Conservation (phyloP, 176 grass and related monocot genomes). For the Triticum aestivum region IWGSC_CS_RefSeq_v2.1 NC_057814.1:130141293-130141792, state of each 20-base stretch:
- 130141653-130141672: neutral
- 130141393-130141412: neutral
- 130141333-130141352: neutral
- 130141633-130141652: constrained; percentile 34
- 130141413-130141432: constrained; percentile 37
- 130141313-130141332: neutral
- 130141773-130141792: constrained; percentile 20
- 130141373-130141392: neutral
- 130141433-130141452: constrained; percentile 14
- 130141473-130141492: constrained; percentile 38
- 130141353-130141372: constrained; percentile 28
- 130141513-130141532: constrained; percentile 52
- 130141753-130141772: constrained; percentile 26
- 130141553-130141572: constrained; percentile 32
- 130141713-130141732: constrained; percentile 26
- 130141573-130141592: constrained; percentile 55
- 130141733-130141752: neutral
- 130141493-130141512: constrained; percentile 19
- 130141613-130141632: neutral
- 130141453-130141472: neutral
- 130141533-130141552: constrained; percentile 36
- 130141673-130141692: constrained; percentile 45
- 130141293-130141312: neutral
- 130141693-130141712: constrained; percentile 22
- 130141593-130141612: constrained; percentile 54